Evolutionary conservation across 495 filamentous ascomycete genomes (phyloP).

Genomic region (Aspergillus egyptiacus): DNA sequence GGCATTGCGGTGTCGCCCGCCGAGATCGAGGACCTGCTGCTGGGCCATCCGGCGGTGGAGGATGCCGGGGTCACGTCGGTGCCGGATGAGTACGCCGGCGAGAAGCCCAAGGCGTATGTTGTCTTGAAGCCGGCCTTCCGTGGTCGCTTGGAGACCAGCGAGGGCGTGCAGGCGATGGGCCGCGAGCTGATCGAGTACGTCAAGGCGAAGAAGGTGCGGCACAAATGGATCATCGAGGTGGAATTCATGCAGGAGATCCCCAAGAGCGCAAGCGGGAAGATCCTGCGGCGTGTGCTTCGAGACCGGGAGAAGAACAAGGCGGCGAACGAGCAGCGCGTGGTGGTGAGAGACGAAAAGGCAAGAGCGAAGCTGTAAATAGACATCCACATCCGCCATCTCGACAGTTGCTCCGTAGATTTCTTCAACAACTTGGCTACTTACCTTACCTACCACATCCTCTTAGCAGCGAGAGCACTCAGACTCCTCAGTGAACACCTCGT

Average conservation of each 20-base stretch:
- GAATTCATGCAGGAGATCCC: conserved; percentile 59
- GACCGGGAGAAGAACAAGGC: conserved; percentile 26
- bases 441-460: not conserved
- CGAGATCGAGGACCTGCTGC: conserved; percentile 59
- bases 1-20: conserved; percentile 66
- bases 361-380: conserved; percentile 36
- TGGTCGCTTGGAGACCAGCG: not conserved
- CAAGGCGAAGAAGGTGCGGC: conserved; percentile 53
- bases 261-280: conserved; percentile 65
- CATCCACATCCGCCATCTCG: no score
- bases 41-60: conserved; percentile 52
- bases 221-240: conserved; percentile 63
- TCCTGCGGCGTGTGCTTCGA: conserved; percentile 53
- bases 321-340: conserved; percentile 18
- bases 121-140: conserved; percentile 36
- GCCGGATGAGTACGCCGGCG: conserved; percentile 54
- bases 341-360: conserved; percentile 33
- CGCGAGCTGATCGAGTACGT: conserved; percentile 49
- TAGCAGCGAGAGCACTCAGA: not conserved
- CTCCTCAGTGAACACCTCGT: not conserved
- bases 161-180: conserved; percentile 20
- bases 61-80: conserved; percentile 56
- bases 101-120: conserved; percentile 60
- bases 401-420: no score
- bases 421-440: not conserved